Evolutionary conservation across 768 basidiomycete species (phyloP).

Genomic region (Tulasnella sp.): DNA sequence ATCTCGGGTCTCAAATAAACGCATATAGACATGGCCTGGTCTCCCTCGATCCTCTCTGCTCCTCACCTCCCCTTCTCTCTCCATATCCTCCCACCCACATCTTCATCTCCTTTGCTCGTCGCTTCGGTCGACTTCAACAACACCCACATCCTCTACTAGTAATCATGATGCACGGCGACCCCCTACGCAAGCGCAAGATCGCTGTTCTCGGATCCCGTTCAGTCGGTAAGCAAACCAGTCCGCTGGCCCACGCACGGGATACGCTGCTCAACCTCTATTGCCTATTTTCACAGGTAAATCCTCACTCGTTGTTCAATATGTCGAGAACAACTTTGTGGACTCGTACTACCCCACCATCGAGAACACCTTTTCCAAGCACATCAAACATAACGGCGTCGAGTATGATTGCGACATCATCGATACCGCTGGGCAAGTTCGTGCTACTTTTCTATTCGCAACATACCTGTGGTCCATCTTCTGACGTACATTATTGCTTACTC

Average conservation of each 20-base stretch:
- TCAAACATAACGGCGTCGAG: conserved; percentile 79
- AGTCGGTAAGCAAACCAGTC: conserved; percentile 53
- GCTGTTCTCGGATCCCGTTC: conserved; percentile 79
- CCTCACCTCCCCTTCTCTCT: neutral
- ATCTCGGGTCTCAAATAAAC: no score
- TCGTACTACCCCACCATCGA: conserved; percentile 96
- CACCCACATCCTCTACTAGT: neutral
- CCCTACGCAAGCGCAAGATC: conserved; percentile 73
- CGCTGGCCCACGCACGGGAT: conserved; percentile 6
- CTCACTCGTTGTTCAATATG: conserved; percentile 85
- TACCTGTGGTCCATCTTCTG: neutral
- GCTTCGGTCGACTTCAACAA: neutral
- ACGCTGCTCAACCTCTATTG: conserved; percentile 15
- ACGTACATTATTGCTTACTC: neutral
- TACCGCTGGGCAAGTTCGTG: conserved; percentile 85
- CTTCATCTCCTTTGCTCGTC: neutral
- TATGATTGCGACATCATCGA: conserved; percentile 98
- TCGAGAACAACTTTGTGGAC: conserved; percentile 85
- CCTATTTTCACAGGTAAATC: conserved; percentile 67
- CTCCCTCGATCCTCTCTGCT: neutral
- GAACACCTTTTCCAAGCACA: conserved; percentile 71
- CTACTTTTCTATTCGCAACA: neutral
- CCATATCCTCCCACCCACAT: neutral
- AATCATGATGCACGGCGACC: conserved; percentile 16
- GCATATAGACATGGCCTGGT: neutral